phyloP scores from a whole-genome alignment of 208 protist species.

The Tritrichomonas foetus region DNA sequence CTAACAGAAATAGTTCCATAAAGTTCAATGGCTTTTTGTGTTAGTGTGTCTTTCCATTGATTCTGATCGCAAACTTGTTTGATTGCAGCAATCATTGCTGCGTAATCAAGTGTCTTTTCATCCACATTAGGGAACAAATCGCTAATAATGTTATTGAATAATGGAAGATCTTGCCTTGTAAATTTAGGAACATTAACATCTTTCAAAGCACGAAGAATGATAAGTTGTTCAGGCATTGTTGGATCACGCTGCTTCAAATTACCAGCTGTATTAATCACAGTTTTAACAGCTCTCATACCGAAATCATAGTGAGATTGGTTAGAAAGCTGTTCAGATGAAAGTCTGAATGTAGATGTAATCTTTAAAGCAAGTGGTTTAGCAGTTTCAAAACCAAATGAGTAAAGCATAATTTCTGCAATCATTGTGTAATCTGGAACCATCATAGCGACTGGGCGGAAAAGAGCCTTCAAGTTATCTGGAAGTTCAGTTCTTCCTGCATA shows the following conservation, averaged over 20 bases:
- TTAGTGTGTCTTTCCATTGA: constrained; percentile 59
- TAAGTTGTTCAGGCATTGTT: constrained; percentile 75
- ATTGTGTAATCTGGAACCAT: constrained; percentile 90
- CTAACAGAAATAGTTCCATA: constrained; percentile 92
- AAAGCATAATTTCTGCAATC: constrained; percentile 93
- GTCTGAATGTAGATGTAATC: constrained; percentile 81
- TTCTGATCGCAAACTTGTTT: constrained; percentile 32
- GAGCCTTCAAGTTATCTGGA: constrained; percentile 89
- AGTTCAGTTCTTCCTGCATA: constrained; percentile 96
- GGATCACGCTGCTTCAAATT: constrained; percentile 80
- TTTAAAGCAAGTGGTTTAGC: constrained; percentile 71
- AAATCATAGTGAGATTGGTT: constrained; percentile 90
- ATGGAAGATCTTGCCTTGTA: constrained; percentile 69
- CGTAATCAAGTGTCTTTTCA: constrained; percentile 76
- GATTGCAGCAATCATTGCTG: constrained; percentile 67
- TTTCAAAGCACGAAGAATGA: constrained; percentile 81
- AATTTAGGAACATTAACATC: constrained; percentile 95
- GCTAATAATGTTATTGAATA: constrained; percentile 87
- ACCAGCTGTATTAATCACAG: constrained; percentile 87
- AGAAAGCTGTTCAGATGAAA: constrained; percentile 90
- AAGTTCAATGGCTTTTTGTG: constrained; percentile 88
- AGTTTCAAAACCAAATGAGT: constrained; percentile 82
- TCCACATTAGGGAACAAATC: constrained; percentile 89
- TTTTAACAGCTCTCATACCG: constrained; percentile 95
- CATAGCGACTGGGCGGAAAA: constrained; percentile 97